phyloP scores from a whole-genome alignment of 2,329 filamentous ascomycete genomes.

The Atkinsonella texensis region DNA sequence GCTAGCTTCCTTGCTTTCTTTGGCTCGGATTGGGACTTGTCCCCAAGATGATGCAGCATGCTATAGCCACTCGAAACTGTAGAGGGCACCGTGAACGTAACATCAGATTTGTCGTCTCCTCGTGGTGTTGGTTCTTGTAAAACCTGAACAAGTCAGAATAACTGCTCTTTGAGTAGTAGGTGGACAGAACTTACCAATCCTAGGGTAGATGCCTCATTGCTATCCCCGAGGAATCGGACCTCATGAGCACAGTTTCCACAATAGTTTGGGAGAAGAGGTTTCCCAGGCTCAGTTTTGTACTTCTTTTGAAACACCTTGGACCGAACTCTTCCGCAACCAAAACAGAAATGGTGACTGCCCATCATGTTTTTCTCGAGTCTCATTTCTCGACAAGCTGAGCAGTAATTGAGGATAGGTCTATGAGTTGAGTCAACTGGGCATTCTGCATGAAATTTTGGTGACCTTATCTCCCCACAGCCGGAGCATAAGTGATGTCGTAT shows the following conservation, averaged over 20 bases:
- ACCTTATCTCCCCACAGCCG: conserved; percentile 24
- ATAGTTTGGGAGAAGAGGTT: conserved; percentile 20
- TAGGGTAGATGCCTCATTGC: conserved; percentile 16
- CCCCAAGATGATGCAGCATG: not conserved
- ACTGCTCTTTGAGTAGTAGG: too few relatives aligned
- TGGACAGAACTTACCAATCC: conserved; percentile 12
- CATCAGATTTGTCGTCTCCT: not conserved
- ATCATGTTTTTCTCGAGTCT: conserved; percentile 12
- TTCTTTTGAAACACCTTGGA: conserved; percentile 15
- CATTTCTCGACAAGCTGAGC: conserved; percentile 21
- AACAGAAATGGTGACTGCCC: conserved; percentile 28
- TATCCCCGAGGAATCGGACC: conserved; percentile 12
- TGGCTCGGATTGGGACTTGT: not conserved
- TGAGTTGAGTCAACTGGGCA: conserved; percentile 16
- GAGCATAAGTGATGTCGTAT: conserved; percentile 23
- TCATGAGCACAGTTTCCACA: conserved; percentile 18
- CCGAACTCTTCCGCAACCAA: conserved; percentile 15
- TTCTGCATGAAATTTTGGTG: conserved; percentile 21
- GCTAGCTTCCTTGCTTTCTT: not conserved
- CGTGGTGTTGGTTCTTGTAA: not conserved
- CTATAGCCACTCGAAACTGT: not conserved
- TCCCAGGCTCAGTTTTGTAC: conserved; percentile 12
- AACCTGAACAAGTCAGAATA: not conserved
- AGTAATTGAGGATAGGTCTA: conserved; percentile 21
- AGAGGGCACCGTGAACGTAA: not conserved